Percentiles rank a stretch among this genome's conserved stretches.
These are phyloP conservation scores for Exophiala calicioides DNA, from an alignment of 2,329 filamentous ascomycete species.

Conservation along the genomic window DNA sequence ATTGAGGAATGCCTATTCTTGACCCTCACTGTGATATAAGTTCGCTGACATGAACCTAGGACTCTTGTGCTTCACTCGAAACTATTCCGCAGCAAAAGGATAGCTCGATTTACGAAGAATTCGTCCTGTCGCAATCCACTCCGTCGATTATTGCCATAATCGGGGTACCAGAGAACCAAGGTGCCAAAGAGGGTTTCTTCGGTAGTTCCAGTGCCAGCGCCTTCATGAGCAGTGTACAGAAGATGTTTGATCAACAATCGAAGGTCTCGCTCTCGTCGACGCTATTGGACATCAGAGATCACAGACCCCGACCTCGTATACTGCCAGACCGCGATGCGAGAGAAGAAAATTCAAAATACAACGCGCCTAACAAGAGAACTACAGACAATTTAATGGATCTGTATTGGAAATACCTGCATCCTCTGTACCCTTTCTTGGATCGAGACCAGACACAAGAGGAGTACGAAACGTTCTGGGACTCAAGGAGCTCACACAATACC, in stretches of 20 bases:
- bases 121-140: conserved; percentile 11
- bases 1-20: too few relatives aligned
- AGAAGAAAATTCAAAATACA: conserved; percentile 35
- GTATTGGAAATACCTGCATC: conserved; percentile 52
- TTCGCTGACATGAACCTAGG: too few relatives aligned
- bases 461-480: conserved; percentile 47
- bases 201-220: conserved; percentile 51
- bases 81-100: conserved; percentile 1
- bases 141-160: conserved; percentile 51
- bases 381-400: conserved; percentile 49
- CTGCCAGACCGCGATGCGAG: conserved; percentile 30
- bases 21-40: too few relatives aligned
- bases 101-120: background rate
- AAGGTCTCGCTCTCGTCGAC: conserved; percentile 40
- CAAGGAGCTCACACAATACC: conserved; percentile 39
- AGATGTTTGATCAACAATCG: conserved; percentile 15
- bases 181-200: conserved; percentile 48
- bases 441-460: conserved; percentile 39
- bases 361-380: conserved; percentile 48
- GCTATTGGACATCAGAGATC: conserved; percentile 29
- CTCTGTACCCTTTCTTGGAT: conserved; percentile 51
- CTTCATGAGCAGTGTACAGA: conserved; percentile 50
- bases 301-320: conserved; percentile 15
- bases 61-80: background rate
- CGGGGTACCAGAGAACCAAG: conserved; percentile 45